Evolutionary conservation across 75 land plant genomes (phyloP).

Genomic region (Larix kaempferi): DNA sequence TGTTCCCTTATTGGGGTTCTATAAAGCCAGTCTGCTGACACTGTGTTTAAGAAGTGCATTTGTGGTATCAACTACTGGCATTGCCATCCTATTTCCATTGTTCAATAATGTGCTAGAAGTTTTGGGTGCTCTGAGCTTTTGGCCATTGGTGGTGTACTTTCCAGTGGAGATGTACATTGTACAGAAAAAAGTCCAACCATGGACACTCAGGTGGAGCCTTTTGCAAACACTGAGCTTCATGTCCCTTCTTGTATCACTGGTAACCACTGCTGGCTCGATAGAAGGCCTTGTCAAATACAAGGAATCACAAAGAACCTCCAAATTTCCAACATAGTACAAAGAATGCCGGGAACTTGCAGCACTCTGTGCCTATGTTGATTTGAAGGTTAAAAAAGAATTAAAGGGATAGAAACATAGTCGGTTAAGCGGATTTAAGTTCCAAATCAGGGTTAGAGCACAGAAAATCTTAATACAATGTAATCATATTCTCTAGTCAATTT

Average conservation of each 20-base stretch:
- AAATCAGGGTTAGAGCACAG: no score
- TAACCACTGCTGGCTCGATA: conserved; percentile 54
- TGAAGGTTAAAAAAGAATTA: no score
- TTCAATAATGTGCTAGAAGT: conserved; percentile 83
- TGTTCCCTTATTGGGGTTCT: conserved; percentile 31
- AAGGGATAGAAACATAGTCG: no score
- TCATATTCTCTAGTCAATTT: no score
- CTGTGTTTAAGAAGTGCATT: conserved; percentile 64
- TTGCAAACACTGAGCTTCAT: conserved; percentile 43
- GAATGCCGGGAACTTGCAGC: no score
- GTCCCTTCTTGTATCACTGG: conserved; percentile 48
- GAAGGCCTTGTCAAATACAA: conserved; percentile 45
- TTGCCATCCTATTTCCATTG: conserved; percentile 82
- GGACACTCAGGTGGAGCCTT: conserved; percentile 60
- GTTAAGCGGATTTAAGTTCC: no score
- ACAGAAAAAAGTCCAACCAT: conserved; percentile 40
- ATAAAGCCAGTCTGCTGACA: conserved; percentile 40
- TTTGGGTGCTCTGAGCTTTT: conserved; percentile 74
- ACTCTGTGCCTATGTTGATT: no score
- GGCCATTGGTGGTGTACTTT: conserved; percentile 91
- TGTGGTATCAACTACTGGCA: conserved; percentile 56
- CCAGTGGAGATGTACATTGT: conserved; percentile 79
- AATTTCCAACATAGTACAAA: no score
- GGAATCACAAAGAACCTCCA: no score
- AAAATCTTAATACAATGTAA: no score